Conservation (phyloP, 2,329 filamentous ascomycete genomes). For the Parastagonospora avenae region DNA sequence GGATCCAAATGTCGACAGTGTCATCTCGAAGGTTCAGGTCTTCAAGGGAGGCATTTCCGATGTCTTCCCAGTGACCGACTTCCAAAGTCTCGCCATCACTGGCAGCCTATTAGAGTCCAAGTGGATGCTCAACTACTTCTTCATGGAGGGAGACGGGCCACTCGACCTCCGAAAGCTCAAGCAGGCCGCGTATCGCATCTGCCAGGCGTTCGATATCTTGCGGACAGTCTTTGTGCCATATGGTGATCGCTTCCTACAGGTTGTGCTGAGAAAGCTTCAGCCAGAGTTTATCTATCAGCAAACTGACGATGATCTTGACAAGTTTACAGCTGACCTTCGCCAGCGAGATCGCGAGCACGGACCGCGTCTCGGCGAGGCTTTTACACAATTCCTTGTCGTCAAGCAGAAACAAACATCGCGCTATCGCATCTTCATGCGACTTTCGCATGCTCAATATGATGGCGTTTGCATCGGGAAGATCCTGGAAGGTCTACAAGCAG, state of each 20-base stretch:
- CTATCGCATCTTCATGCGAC: conserved; percentile 40
- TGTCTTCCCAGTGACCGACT: conserved; percentile 41
- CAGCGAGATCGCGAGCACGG: conserved; percentile 37
- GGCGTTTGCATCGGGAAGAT: conserved; percentile 40
- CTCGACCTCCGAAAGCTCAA: conserved; percentile 40
- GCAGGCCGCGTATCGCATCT: conserved; percentile 36
- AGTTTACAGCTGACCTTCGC: conserved; percentile 34
- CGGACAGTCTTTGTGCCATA: conserved; percentile 44
- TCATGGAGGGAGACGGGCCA: conserved; percentile 35
- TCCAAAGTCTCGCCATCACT: conserved; percentile 41
- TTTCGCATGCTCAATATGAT: conserved; percentile 45
- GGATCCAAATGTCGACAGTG: conserved; percentile 41
- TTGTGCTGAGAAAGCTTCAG: conserved; percentile 37
- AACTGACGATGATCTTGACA: conserved; percentile 36
- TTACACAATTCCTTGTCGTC: conserved; percentile 38
- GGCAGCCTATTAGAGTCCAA: conserved; percentile 40
- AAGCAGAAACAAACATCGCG: conserved; percentile 36
- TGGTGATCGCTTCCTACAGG: conserved; percentile 41
- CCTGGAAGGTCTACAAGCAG: conserved; percentile 32
- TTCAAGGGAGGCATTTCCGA: conserved; percentile 44
- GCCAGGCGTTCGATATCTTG: conserved; percentile 41
- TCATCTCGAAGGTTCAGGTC: conserved; percentile 43
- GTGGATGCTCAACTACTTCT: conserved; percentile 46
- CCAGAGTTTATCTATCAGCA: conserved; percentile 40
- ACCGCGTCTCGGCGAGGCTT: conserved; percentile 36